phyloP scores from a whole-genome alignment of 148 eudicot species.

The Rhododendron williamsianum region DNA sequence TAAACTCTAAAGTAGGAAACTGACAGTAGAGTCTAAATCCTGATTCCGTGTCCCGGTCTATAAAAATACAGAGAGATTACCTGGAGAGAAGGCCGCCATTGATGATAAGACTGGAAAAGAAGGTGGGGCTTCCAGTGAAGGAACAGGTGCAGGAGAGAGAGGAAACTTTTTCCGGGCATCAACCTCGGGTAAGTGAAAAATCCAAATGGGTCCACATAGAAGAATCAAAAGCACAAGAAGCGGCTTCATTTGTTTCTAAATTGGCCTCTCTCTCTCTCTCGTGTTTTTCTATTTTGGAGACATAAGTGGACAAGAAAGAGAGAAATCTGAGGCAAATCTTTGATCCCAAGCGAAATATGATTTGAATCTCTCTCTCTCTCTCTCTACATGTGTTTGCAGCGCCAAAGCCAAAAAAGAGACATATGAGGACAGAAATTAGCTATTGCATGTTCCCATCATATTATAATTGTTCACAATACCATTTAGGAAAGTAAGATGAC shows the following conservation, averaged over 20 bases:
- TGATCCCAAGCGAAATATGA: not conserved
- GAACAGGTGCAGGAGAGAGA: constrained; percentile 23
- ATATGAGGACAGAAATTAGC: not conserved
- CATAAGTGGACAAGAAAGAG: not conserved
- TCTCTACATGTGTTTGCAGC: not conserved
- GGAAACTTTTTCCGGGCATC: constrained; percentile 16
- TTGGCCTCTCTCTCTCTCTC: not conserved
- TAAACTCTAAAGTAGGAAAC: too few relatives aligned
- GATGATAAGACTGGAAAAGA: constrained; percentile 28
- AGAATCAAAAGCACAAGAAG: constrained; percentile 19
- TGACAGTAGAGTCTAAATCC: not conserved
- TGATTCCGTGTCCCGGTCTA: not conserved
- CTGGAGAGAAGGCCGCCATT: constrained; percentile 41
- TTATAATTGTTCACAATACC: too few relatives aligned
- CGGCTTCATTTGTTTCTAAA: constrained; percentile 10
- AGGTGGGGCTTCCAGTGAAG: constrained; percentile 3
- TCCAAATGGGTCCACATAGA: constrained; percentile 25
- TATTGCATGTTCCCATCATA: not conserved
- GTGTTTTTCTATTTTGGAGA: not conserved
- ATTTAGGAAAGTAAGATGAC: not conserved
- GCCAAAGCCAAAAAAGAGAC: not conserved
- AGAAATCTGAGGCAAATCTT: not conserved
- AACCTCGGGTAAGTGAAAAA: constrained; percentile 13
- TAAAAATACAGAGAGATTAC: constrained; percentile 13
- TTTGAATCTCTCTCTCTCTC: not conserved